These are phyloP conservation scores for Rubroshorea leprosula DNA, from an alignment of 345 rosid species.

Conservation along the genomic window DNA sequence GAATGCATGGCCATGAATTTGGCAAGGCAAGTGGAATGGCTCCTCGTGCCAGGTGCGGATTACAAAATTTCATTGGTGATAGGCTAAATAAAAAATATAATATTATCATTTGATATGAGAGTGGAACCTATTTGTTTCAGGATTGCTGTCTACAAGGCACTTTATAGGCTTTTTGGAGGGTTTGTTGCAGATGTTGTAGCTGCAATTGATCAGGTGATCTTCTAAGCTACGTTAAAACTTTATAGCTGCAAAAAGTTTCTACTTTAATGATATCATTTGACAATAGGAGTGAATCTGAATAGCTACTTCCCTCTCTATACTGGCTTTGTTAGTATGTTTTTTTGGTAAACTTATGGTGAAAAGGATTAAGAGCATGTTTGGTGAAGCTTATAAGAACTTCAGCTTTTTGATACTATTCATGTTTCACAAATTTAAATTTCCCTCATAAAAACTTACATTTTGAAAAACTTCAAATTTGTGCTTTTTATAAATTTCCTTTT, in stretches of 20 bases:
- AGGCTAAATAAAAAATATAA: background rate
- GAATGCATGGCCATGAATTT: conserved; percentile 87
- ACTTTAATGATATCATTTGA: conserved; percentile 1
- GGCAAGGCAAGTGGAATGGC: conserved; percentile 99
- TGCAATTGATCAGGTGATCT: conserved; percentile 89
- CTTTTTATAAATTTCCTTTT: no score
- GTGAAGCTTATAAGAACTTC: no score
- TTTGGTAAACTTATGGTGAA: background rate
- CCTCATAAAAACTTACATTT: no score
- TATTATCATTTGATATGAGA: conserved; percentile 12
- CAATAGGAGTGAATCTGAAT: background rate
- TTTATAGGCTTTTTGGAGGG: conserved; percentile 94
- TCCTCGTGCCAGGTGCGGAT: conserved; percentile 87
- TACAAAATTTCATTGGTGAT: conserved; percentile 2
- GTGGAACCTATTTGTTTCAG: conserved; percentile 26
- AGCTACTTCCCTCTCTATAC: background rate
- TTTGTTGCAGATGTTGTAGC: conserved; percentile 97
- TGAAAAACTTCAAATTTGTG: no score
- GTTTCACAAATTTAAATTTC: no score
- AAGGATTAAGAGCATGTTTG: no score
- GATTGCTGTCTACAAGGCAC: conserved; percentile 95
- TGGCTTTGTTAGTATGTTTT: background rate
- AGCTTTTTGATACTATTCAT: no score
- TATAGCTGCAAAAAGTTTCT: no score
- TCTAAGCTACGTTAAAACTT: no score